Evolutionary conservation across 2,329 filamentous ascomycete species (phyloP), one percentile per base, ranked within the genome.

Genomic region (Stachybotrys echinatus): DNA sequence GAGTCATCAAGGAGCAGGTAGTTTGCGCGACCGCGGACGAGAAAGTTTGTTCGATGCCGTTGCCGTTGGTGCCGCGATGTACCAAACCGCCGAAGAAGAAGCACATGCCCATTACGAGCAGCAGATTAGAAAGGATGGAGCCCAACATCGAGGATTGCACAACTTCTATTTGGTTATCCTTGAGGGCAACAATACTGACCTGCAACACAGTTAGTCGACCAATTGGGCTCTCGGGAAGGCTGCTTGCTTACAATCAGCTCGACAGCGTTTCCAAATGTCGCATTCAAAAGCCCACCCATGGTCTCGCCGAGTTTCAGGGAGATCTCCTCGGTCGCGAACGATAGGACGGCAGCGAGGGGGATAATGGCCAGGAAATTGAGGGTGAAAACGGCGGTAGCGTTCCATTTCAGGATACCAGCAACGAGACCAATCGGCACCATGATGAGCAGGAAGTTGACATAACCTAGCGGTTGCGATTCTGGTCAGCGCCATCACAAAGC

Each of bases 121-220:
- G 79, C 56, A 96, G 85, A 69, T 97, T 97, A 56, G 92, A 96
- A 38, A 97, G 77, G 59, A 97, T 95, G 62, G 89, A 95, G 45
- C 94, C 92, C 31, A 97, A 84, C 92, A 97, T 97, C 55, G 90
- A 95, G 19, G 92, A 88, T 72, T 97, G 94, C n/a, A 97, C 92
- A 56, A 97, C 92, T 61, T 92, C 85, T 64, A 96, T 95, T 71
- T 97, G 88, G 55, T 84, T 83, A 59, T 94, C 84, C 57, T 77
- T 83, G 43, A 99, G 79, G 18, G 94, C 94, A 55, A 97, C 87
- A 59, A 97, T 92, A 66, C 89, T 95, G 65, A 95, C 89, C 88
- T 92, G 63, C 18, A 19, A n/a, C 12, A 1, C 5, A 38, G 47
- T 62, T 54, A 56, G 55, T 4, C 12, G 27, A 14, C 23, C 4